Evolutionary conservation across 2,329 filamentous ascomycete genomes (phyloP).

Genomic region (Botrytis fragariae): DNA sequence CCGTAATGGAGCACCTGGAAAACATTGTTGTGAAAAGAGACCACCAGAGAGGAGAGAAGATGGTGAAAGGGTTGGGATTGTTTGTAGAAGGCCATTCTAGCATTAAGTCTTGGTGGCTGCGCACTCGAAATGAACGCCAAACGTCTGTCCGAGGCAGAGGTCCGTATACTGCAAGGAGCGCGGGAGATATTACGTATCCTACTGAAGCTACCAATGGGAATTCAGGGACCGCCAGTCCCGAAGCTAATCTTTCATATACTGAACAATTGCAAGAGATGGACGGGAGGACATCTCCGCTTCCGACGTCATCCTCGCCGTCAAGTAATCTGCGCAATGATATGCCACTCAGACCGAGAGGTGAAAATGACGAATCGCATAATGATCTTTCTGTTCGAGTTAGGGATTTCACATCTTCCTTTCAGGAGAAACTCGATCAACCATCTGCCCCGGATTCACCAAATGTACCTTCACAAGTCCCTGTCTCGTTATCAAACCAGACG

Average conservation of each 20-base stretch:
- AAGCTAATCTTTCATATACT: neutral
- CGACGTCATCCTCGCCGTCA: neutral
- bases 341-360: neutral
- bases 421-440: neutral
- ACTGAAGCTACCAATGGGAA: neutral
- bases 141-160: neutral
- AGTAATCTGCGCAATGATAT: neutral
- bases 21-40: slow-evolving; percentile 51
- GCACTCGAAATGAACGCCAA: slow-evolving; percentile 27
- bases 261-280: neutral
- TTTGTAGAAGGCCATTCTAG: slow-evolving; percentile 20
- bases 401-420: neutral
- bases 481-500: neutral
- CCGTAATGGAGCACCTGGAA: slow-evolving; percentile 61
- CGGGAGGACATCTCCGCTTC: neutral
- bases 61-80: slow-evolving; percentile 20
- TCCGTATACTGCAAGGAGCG: neutral
- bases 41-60: slow-evolving; percentile 19
- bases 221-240: neutral
- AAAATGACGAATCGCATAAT: neutral
- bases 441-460: no score
- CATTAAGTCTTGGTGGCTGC: slow-evolving; percentile 30
- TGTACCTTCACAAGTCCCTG: no score
- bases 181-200: neutral
- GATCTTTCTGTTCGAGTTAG: neutral